These are phyloP conservation scores for Austroboletus rostrupii DNA, from an alignment of 1,284 basidiomycete species.

Conservation along the genomic window DNA sequence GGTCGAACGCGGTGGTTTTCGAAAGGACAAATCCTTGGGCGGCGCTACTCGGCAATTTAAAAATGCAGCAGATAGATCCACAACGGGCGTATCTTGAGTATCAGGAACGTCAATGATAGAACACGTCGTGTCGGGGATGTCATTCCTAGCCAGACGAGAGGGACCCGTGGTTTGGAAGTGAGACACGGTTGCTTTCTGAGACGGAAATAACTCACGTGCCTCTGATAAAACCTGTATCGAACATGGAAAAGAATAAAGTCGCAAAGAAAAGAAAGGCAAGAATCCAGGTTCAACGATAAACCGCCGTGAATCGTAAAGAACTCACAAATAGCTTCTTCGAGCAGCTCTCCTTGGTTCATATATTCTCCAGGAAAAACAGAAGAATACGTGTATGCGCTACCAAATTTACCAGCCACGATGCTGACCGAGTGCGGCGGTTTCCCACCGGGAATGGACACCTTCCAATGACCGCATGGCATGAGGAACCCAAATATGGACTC, in stretches of 20 bases:
- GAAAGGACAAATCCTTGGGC: neutral
- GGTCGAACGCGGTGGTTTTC: neutral
- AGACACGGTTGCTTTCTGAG: neutral
- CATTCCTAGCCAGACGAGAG: conserved; percentile 14
- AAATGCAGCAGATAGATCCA: neutral
- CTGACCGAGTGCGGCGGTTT: conserved; percentile 7
- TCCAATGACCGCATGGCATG: conserved; percentile 11
- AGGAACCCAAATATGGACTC: neutral
- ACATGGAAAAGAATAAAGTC: neutral
- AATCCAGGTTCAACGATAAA: neutral
- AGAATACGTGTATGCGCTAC: neutral
- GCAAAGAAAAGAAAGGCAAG: neutral
- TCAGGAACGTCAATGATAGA: conserved; percentile 2
- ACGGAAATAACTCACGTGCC: conserved; percentile 19
- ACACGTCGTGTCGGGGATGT: neutral
- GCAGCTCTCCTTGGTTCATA: neutral
- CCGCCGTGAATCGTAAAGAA: neutral
- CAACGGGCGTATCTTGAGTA: conserved; percentile 2
- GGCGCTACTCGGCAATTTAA: conserved; percentile 13
- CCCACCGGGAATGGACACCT: conserved; percentile 7
- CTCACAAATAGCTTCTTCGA: conserved; percentile 15
- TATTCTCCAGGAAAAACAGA: neutral
- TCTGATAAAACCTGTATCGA: conserved; percentile 10
- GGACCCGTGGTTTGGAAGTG: conserved; percentile 3
- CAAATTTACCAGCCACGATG: conserved; percentile 3